Evolutionary conservation across 495 filamentous ascomycete genomes (phyloP).

Genomic region (Aspergillus indologenus): DNA sequence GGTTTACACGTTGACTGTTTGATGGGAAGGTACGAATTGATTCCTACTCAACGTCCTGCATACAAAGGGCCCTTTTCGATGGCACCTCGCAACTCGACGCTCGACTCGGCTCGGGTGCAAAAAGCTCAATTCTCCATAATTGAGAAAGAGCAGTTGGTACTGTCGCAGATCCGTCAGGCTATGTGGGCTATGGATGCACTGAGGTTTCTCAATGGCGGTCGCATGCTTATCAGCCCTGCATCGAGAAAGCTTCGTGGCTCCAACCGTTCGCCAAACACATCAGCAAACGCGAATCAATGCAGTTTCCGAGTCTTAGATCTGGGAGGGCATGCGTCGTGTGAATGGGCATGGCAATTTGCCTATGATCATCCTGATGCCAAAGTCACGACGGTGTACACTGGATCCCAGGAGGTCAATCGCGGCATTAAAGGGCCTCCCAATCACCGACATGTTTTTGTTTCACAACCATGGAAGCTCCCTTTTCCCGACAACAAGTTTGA

Average conservation of each 20-base stretch:
- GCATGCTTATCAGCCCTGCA: conserved; percentile 73
- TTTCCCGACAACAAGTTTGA: conserved; percentile 90
- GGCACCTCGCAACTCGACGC: conserved; percentile 50
- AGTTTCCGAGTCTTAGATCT: conserved; percentile 73
- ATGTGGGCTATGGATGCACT: conserved; percentile 80
- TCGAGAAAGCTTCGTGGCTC: conserved; percentile 48
- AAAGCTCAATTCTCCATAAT: conserved; percentile 50
- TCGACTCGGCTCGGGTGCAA: conserved; percentile 38
- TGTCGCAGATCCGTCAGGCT: conserved; percentile 67
- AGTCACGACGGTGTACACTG: conserved; percentile 80
- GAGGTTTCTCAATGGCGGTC: conserved; percentile 75
- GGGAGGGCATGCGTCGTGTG: conserved; percentile 77
- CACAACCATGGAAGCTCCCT: conserved; percentile 73
- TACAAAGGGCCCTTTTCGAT: conserved; percentile 52
- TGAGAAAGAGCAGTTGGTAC: conserved; percentile 77
- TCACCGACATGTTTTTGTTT: conserved; percentile 74
- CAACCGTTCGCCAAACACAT: conserved; percentile 15
- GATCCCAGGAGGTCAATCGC: conserved; percentile 62
- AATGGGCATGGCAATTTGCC: conserved; percentile 95
- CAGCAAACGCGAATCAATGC: neutral
- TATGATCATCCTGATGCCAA: conserved; percentile 77
- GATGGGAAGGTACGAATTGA: conserved; percentile 69
- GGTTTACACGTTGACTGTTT: conserved; percentile 68
- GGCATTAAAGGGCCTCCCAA: conserved; percentile 80
- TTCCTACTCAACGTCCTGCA: conserved; percentile 43